A percentile compares a stretch with the other conserved stretches of the same genome.
phyloP scores from a whole-genome alignment of 805 yeast genomes.

The Hanseniaspora lindneri region DNA sequence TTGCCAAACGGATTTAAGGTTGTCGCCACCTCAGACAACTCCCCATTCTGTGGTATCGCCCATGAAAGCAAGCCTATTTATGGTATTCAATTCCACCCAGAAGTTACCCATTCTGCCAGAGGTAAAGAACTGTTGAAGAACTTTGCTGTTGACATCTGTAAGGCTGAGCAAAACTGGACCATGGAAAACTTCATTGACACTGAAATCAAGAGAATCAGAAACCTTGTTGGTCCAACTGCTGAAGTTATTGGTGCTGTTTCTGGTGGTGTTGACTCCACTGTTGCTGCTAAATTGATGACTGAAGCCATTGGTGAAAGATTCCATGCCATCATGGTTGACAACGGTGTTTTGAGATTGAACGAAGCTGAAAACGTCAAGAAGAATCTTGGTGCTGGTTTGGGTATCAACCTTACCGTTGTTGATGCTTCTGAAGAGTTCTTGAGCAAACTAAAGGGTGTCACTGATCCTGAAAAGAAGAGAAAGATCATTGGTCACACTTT shows the following conservation, averaged over 20 bases:
- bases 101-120: constrained; percentile 88
- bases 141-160: constrained; percentile 85
- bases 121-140: constrained; percentile 81
- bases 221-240: constrained; percentile 89
- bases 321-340: constrained; percentile 96
- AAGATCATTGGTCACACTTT: constrained; percentile 97
- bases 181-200: constrained; percentile 97
- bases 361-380: constrained; percentile 83
- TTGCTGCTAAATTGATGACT: constrained; percentile 94
- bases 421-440: constrained; percentile 90
- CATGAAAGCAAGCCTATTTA: constrained; percentile 60
- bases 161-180: constrained; percentile 84
- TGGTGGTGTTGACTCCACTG: constrained; percentile 99
- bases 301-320: constrained; percentile 98
- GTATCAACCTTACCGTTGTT: constrained; percentile 85
- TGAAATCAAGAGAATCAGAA: constrained; percentile 84
- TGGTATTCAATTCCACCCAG: constrained; percentile 99
- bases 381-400: constrained; percentile 84
- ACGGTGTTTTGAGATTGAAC: constrained; percentile 91
- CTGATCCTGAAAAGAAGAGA: constrained; percentile 98
- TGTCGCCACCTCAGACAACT: constrained; percentile 84
- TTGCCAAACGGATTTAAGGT: constrained; percentile 81
- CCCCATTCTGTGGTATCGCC: constrained; percentile 90
- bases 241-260: constrained; percentile 99
- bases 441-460: constrained; percentile 75